Evolutionary conservation across 306 rosid genomes (phyloP).

Genomic region (Oemleria cerasiformis): DNA sequence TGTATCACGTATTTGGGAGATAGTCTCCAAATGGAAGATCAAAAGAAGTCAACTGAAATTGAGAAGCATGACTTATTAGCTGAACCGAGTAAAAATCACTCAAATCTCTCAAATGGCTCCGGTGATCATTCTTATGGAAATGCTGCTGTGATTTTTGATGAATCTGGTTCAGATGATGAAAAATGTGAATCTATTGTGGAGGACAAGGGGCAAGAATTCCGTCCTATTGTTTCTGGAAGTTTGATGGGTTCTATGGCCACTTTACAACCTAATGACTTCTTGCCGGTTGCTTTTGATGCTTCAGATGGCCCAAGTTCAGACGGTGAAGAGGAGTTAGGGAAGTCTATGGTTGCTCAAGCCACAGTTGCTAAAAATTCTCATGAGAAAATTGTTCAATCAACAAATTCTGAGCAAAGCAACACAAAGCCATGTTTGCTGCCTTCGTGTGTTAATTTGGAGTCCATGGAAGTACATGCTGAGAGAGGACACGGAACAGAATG

Average conservation of each 20-base stretch:
- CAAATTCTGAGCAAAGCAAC: no score
- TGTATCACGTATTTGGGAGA: constrained; percentile 33
- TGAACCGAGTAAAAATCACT: constrained; percentile 31
- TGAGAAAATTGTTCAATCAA: no score
- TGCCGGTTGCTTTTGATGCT: constrained; percentile 67
- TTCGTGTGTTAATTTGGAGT: no score
- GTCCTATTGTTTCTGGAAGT: constrained; percentile 42
- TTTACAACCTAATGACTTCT: constrained; percentile 44
- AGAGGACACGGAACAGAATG: constrained; percentile 20
- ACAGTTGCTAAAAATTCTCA: constrained; percentile 19
- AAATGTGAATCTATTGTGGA: constrained; percentile 36
- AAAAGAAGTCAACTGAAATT: no score
- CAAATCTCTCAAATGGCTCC: constrained; percentile 28
- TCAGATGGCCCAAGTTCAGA: constrained; percentile 74
- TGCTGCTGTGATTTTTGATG: constrained; percentile 59
- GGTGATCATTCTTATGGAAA: constrained; percentile 39
- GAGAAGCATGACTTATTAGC: no score
- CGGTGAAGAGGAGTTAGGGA: constrained; percentile 44
- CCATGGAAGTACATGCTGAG: no score
- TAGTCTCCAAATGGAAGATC: constrained; percentile 25
- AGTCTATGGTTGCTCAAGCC: constrained; percentile 38
- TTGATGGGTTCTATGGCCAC: constrained; percentile 35
- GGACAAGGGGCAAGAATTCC: constrained; percentile 42
- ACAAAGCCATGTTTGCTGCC: no score
- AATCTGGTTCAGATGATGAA: constrained; percentile 66